phyloP scores from a whole-genome alignment of 345 rosid species.

The Syzygium grande region DNA sequence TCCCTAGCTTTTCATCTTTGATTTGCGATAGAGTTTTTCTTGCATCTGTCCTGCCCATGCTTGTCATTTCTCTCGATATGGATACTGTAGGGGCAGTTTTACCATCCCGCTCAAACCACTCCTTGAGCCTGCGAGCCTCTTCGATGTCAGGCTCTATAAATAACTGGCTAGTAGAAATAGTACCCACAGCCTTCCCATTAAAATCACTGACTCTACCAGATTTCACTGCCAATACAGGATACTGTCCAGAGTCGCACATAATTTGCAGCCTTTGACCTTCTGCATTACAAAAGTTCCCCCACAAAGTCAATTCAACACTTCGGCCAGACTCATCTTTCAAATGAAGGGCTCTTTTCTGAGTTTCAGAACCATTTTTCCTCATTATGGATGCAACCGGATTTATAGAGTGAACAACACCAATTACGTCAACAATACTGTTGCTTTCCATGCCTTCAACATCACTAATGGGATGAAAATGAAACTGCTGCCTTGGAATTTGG shows the following conservation, averaged over 20 bases:
- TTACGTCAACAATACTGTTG: conserved; percentile 49
- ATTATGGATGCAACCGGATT: conserved; percentile 51
- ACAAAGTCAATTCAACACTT: conserved; percentile 81
- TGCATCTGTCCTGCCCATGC: conserved; percentile 39
- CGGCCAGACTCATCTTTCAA: conserved; percentile 79
- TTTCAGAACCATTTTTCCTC: conserved; percentile 69
- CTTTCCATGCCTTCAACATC: conserved; percentile 70
- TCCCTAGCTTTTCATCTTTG: conserved; percentile 88
- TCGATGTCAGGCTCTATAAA: conserved; percentile 67
- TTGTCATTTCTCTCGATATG: conserved; percentile 65
- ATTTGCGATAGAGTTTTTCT: conserved; percentile 70
- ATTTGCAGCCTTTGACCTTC: conserved; percentile 73
- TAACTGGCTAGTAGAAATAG: conserved; percentile 65
- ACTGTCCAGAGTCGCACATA: conserved; percentile 70
- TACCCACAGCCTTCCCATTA: conserved; percentile 77
- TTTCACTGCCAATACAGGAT: conserved; percentile 78
- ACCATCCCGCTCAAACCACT: conserved; percentile 83
- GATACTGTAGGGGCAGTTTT: conserved; percentile 45
- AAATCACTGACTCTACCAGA: conserved; percentile 67
- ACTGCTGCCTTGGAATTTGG: conserved; percentile 61
- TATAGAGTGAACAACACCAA: conserved; percentile 63
- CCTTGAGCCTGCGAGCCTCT: conserved; percentile 54
- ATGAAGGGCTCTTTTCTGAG: conserved; percentile 71
- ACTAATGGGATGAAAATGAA: conserved; percentile 58
- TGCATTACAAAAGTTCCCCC: conserved; percentile 70